Conservation (phyloP, 176 grass and related monocot species). For the Carex myosuroides region DNA sequence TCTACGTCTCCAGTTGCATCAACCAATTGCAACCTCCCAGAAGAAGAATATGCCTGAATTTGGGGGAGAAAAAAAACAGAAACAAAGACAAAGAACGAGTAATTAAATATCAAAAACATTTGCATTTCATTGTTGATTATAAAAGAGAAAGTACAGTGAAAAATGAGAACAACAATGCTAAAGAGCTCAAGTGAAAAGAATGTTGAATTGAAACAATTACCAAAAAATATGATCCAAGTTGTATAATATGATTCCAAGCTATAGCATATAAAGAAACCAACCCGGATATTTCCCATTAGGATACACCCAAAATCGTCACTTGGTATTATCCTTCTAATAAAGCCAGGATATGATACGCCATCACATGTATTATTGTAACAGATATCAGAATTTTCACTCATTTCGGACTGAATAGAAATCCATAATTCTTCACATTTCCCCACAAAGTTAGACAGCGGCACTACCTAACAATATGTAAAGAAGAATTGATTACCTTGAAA, state of each 20-base stretch:
- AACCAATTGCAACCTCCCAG: conserved; percentile 68
- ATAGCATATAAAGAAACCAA: conserved; percentile 20
- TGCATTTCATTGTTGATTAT: not conserved
- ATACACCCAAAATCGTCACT: conserved; percentile 60
- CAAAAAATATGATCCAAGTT: not conserved
- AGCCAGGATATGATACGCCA: conserved; percentile 36
- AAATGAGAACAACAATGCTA: not conserved
- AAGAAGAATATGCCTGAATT: conserved; percentile 50
- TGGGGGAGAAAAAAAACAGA: conserved; percentile 21
- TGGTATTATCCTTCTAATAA: conserved; percentile 54
- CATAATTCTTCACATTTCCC: conserved; percentile 64
- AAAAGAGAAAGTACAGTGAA: not conserved
- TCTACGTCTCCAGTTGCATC: conserved; percentile 77
- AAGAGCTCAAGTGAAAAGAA: not conserved
- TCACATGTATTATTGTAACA: conserved; percentile 29
- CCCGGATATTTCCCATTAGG: conserved; percentile 82
- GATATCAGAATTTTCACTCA: conserved; percentile 33
- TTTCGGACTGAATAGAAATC: conserved; percentile 44
- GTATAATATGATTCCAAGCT: not conserved
- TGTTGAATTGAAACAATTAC: not conserved
- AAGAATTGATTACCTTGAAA: conserved; percentile 19
- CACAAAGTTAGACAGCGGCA: conserved; percentile 63
- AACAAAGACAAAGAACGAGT: not conserved
- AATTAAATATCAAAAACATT: not conserved
- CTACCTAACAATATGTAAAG: conserved; percentile 41